phyloP scores from a whole-genome alignment of 2,329 filamentous ascomycete genomes.

The Botrytis paeoniae region DNA sequence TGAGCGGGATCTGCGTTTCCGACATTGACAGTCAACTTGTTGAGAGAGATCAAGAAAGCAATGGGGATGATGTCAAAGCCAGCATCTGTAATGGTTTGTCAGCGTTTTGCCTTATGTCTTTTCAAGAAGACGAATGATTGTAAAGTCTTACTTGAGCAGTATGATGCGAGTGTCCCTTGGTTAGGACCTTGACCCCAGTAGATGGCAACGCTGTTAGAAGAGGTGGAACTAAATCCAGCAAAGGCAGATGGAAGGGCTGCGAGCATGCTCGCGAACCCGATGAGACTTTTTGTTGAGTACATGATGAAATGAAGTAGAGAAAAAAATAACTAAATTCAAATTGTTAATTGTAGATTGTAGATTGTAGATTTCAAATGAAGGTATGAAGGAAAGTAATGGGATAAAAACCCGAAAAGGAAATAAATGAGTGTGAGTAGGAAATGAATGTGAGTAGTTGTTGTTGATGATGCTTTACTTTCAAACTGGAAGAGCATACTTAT shows the following conservation, averaged over 20 bases:
- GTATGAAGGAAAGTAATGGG: slow-evolving; percentile 19
- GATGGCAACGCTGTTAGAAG: slow-evolving; percentile 53
- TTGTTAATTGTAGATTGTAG: neutral
- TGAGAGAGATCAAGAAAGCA: slow-evolving; percentile 14
- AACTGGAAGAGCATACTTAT: slow-evolving; percentile 10
- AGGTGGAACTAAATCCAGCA: slow-evolving; percentile 43
- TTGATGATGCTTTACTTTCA: slow-evolving; percentile 7
- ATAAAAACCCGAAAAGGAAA: slow-evolving; percentile 16
- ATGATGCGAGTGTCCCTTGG: slow-evolving; percentile 18
- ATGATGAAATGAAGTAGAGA: slow-evolving; percentile 16
- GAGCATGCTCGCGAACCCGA: slow-evolving; percentile 15
- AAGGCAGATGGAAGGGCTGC: slow-evolving; percentile 35
- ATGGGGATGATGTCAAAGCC: slow-evolving; percentile 13
- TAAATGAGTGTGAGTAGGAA: slow-evolving; percentile 16
- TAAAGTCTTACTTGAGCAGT: slow-evolving; percentile 16
- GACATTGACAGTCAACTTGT: slow-evolving; percentile 16
- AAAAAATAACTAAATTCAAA: slow-evolving; percentile 5
- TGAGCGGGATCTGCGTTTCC: slow-evolving; percentile 14
- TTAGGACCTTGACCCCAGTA: slow-evolving; percentile 55
- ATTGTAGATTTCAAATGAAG: slow-evolving; percentile 8
- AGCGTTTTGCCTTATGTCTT: neutral
- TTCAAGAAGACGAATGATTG: neutral
- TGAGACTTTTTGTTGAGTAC: slow-evolving; percentile 18
- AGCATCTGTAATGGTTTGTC: neutral
- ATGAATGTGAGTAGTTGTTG: slow-evolving; percentile 21